Evolutionary conservation across 257 asterid genomes (phyloP), one percentile per base, ranked within the genome.

Genomic region (Marsdenia floribunda): DNA sequence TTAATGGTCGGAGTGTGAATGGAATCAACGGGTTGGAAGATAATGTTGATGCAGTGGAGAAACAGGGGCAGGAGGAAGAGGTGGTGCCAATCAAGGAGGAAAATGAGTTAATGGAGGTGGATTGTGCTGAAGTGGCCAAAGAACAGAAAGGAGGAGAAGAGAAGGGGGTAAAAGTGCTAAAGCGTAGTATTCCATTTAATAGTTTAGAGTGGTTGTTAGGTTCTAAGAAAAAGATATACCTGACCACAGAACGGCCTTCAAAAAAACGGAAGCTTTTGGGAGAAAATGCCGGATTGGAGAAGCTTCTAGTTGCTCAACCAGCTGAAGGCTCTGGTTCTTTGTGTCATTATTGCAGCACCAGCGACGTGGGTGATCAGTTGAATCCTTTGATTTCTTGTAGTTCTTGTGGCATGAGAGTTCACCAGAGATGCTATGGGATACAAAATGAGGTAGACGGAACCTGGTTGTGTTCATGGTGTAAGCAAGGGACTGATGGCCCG

Each of bases 181-280:
- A 76, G 73, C 79, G 69, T 16, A 49, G 69, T 21, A 61, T 82
- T 44, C 81, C 85, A 35, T 73, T 81, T 80, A 87, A 87, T 82
- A 91, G 98, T 65, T 79, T 92, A 66, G 99, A 92, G 80, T 92
- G 99, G 99, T 90, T 95, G 73, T 86, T 95, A 84, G 99, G 99
- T 82, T 89, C 96, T 70, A 92, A 88, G 88, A 86, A 77, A 77
- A 95, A 92, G 86, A 84, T 90, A 74, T 92, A 89, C 83, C 80
- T 92, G 87, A 87, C 98, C 46, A 80, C 97, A 33, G 98, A 90
- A 83, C 85, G 96, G 54, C 96, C 96, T 61, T 84, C 96, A 37
- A 95, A 95, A 85, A 95, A 95, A 82, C 81, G 99, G 50, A 95
- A 89, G 89, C 91, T 90, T 54, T 77, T 92, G 84, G 96, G 98